Evolutionary conservation across 2,329 filamentous ascomycete species (phyloP).

Genomic region (Fusarium torreyae): DNA sequence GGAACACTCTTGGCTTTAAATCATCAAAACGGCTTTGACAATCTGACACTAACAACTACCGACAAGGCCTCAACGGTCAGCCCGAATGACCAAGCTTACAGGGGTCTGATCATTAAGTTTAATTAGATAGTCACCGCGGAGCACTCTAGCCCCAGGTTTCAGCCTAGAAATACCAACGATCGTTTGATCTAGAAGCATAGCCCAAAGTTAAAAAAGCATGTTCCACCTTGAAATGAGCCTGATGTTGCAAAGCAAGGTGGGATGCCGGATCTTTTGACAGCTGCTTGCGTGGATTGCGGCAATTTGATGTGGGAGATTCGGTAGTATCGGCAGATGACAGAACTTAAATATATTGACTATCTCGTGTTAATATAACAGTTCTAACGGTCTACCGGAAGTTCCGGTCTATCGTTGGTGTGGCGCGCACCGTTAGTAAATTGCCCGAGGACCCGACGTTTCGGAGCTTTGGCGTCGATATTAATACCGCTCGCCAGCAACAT

Average conservation of each 20-base stretch:
- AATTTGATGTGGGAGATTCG: not conserved
- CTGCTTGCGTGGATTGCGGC: constrained; percentile 1
- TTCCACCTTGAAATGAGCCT: not conserved
- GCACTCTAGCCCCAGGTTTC: not conserved
- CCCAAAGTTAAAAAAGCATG: constrained; percentile 19
- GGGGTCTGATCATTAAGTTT: constrained; percentile 15
- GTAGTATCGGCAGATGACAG: too few relatives aligned
- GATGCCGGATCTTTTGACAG: too few relatives aligned
- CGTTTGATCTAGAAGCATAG: not conserved
- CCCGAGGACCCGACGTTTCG: not conserved
- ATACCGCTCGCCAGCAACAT: not conserved
- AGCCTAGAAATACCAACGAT: constrained; percentile 2
- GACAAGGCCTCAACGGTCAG: not conserved
- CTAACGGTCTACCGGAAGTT: too few relatives aligned
- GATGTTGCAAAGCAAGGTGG: too few relatives aligned
- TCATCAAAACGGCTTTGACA: not conserved
- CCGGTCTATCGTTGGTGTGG: too few relatives aligned
- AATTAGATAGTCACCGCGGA: constrained; percentile 1
- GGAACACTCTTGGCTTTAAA: not conserved
- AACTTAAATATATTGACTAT: too few relatives aligned
- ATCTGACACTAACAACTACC: not conserved
- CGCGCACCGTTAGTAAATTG: not conserved
- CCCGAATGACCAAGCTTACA: not conserved
- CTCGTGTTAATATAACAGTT: too few relatives aligned
- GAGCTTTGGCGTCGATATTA: not conserved